These are phyloP conservation scores for Fomitopsis schrenkii DNA, from an alignment of 1,284 basidiomycete species.

Conservation along the genomic window DNA sequence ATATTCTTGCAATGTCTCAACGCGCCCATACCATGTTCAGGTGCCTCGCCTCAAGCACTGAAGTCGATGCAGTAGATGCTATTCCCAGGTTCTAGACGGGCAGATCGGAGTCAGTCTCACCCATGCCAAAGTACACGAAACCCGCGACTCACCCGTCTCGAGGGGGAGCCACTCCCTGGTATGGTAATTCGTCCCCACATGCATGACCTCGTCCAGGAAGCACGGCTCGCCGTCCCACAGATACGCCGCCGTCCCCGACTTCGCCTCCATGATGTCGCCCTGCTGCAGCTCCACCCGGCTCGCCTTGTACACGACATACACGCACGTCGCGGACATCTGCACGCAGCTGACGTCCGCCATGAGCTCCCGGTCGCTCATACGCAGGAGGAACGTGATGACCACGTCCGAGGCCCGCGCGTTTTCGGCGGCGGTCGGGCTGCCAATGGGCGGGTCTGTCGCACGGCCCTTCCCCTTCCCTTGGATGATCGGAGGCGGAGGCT, in stretches of 20 bases:
- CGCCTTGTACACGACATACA: neutral
- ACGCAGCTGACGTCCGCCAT: neutral
- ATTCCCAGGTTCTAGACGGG: neutral
- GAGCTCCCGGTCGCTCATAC: neutral
- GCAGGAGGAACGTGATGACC: neutral
- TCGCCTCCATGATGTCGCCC: too few relatives aligned
- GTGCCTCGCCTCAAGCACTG: neutral
- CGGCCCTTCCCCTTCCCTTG: neutral
- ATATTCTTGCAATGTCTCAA: too few relatives aligned
- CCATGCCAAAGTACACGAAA: neutral
- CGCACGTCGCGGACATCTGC: neutral
- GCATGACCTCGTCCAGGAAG: neutral
- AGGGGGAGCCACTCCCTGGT: neutral
- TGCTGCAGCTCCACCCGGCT: neutral
- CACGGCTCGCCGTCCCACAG: neutral
- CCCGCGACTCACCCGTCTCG: neutral
- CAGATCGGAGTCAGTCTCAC: neutral
- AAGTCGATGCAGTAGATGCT: neutral
- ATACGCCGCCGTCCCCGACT: neutral
- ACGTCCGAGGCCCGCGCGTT: neutral
- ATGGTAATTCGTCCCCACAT: neutral
- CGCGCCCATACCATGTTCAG: too few relatives aligned
- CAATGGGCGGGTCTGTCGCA: neutral
- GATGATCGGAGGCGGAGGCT: neutral
- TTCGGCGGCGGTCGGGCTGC: too few relatives aligned